Percentiles rank a stretch among this genome's conserved stretches.
These are phyloP conservation scores for Solanum appendiculatum DNA, from an alignment of 257 asterid genomes.

Conservation along the genomic window DNA sequence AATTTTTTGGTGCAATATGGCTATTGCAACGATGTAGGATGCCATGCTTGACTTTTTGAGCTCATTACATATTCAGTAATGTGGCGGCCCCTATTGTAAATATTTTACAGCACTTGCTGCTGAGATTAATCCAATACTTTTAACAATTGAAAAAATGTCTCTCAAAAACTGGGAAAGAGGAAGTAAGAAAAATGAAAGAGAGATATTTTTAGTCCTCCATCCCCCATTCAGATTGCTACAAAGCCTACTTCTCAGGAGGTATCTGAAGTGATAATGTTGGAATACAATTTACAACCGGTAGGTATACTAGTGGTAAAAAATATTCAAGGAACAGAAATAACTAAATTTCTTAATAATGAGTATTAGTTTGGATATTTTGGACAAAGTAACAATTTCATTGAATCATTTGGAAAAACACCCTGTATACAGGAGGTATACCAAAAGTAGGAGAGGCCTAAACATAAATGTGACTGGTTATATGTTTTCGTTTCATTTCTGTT, in stretches of 20 bases:
- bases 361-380: neutral
- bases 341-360: neutral
- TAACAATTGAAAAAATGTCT: neutral
- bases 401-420: neutral
- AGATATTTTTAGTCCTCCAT: neutral
- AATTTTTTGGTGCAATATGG: neutral
- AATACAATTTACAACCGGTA: neutral
- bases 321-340: neutral
- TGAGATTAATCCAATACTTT: neutral
- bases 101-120: neutral
- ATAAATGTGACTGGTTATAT: neutral
- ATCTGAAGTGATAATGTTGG: neutral
- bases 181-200: neutral
- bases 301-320: neutral
- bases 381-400: neutral
- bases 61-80: neutral
- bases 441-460: neutral
- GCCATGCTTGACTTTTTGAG: neutral
- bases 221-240: neutral
- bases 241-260: neutral
- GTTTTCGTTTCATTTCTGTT: neutral
- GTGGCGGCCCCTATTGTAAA: neutral
- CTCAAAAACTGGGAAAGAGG: neutral
- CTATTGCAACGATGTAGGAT: too few relatives aligned
- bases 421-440: neutral